A percentile compares a stretch with the other conserved stretches of the same genome.
Evolutionary conservation across 2,329 filamentous ascomycete species (phyloP).

Genomic region (Aspergillus pseudoviridinutans): DNA sequence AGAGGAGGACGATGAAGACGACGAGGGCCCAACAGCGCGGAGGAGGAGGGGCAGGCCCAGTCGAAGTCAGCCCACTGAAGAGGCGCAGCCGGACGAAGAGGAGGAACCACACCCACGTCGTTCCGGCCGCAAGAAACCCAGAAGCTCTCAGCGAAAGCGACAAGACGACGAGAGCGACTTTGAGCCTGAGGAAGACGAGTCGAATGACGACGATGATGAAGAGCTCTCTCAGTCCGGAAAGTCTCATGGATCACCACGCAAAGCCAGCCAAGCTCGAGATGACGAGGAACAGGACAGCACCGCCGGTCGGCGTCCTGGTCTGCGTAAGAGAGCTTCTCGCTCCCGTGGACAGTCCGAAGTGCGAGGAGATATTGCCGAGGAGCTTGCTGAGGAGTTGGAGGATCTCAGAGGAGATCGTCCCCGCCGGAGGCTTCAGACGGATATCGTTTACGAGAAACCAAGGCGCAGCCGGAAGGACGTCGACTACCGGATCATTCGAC

Average conservation of each 20-base stretch:
- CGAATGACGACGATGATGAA: slow-evolving; percentile 50
- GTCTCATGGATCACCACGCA: slow-evolving; percentile 41
- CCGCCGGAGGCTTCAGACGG: slow-evolving; percentile 33
- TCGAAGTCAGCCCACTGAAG: slow-evolving; percentile 22
- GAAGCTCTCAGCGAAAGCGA: slow-evolving; percentile 43
- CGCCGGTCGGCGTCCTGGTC: slow-evolving; percentile 49
- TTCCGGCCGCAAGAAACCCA: slow-evolving; percentile 38
- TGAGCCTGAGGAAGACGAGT: slow-evolving; percentile 55
- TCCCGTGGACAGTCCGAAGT: slow-evolving; percentile 43
- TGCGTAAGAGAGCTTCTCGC: slow-evolving; percentile 48
- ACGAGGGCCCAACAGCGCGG: slow-evolving; percentile 50
- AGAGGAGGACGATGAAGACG: slow-evolving; percentile 52
- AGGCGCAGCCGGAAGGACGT: slow-evolving; percentile 61
- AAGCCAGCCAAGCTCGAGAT: slow-evolving; percentile 38
- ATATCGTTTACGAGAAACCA: slow-evolving; percentile 44
- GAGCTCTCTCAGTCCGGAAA: slow-evolving; percentile 46
- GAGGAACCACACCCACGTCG: slow-evolving; percentile 32
- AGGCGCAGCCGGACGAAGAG: slow-evolving; percentile 28
- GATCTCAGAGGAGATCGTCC: slow-evolving; percentile 48
- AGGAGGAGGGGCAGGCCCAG: slow-evolving; percentile 39
- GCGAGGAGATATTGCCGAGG: slow-evolving; percentile 49
- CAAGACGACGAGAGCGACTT: slow-evolving; percentile 60
- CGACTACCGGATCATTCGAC: slow-evolving; percentile 81
- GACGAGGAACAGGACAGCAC: slow-evolving; percentile 46
- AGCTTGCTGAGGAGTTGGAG: slow-evolving; percentile 57